Evolutionary conservation across 2,329 filamentous ascomycete species (phyloP).

Genomic region (Fusarium ambrosium): DNA sequence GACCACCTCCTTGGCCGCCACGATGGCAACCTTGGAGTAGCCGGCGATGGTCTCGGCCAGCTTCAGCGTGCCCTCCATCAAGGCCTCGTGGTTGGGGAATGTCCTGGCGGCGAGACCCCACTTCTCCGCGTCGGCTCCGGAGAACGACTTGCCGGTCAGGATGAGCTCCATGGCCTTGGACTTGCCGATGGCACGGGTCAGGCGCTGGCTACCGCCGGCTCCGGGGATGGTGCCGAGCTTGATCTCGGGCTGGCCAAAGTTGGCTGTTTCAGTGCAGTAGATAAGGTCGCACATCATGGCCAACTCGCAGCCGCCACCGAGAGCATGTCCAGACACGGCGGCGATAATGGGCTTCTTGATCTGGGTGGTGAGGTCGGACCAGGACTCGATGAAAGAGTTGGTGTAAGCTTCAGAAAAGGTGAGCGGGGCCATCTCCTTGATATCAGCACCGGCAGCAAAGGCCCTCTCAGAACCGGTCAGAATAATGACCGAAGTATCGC

Average conservation of each 20-base stretch:
- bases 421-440: constrained; percentile 97
- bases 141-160: constrained; percentile 87
- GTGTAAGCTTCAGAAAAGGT: constrained; percentile 91
- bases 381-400: constrained; percentile 92
- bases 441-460: constrained; percentile 96
- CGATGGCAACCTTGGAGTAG: constrained; percentile 87
- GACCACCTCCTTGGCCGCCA: constrained; percentile 96
- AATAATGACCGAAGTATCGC: constrained; percentile 80
- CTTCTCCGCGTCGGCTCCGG: constrained; percentile 83
- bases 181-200: constrained; percentile 88
- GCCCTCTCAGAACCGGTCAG: constrained; percentile 91
- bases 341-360: constrained; percentile 96
- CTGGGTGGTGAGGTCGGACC: constrained; percentile 86
- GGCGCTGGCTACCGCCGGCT: constrained; percentile 89
- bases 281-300: constrained; percentile 98
- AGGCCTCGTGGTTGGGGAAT: constrained; percentile 83
- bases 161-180: constrained; percentile 92
- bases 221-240: constrained; percentile 94
- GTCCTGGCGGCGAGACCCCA: constrained; percentile 92
- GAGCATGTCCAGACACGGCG: constrained; percentile 92
- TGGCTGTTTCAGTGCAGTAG: constrained; percentile 87
- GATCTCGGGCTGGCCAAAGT: constrained; percentile 97
- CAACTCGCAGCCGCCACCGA: constrained; percentile 95
- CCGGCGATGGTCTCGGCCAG: constrained; percentile 92
- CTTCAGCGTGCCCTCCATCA: constrained; percentile 84